Base-by-base conservation (phyloP, 2,329 filamentous ascomycete genomes). In the Cryoendolithus antarcticus region DNA sequence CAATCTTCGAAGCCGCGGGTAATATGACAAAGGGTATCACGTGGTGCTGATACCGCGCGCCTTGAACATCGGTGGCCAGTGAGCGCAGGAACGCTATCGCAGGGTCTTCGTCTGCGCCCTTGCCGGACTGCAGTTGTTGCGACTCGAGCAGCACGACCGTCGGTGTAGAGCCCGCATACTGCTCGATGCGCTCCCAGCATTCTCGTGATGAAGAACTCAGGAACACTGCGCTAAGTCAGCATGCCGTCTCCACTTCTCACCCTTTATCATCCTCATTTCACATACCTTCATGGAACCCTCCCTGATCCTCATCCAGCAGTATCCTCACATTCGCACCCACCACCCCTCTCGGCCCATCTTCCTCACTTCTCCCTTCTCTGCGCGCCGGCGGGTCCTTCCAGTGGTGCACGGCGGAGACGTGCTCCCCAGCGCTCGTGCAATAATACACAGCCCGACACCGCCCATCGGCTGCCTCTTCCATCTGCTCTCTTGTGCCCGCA, bases 361-460 rank as follows among this genome's bases (percentile, higher is more conserved):
- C 24, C 24, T 27, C 24, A 3, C 24, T 4, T 3, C 7, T 27
- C 24, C 24, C 24, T 27, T 27, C 24, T 7, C 24, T 27, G 3
- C 24, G 24, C 21, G 43, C 34, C 6, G 52, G 54, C 27, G 43
- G 45, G 19, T 31, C 37, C 21, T 38, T 12, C 24, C 37, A n/a
- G 10, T 45, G 41, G 41, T 52, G 54, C 11, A 52, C 37, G 32
- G 52, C 47, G 34, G 47, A 48, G n/a, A 53, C 30, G 15, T 52
- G 43, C 32, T 46, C 35, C 32, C 46, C 37, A 32, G 37, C 39
- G 38, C 43, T 48, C 31, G 49, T 47, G 48, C 53, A 55, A 40
- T 50, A 52, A 43, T 58, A 58, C 43, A 58, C 45, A 34, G 54
- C 52, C 43, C 50, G 51, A 47, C 54, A 57, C 31, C 40, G 40